Base-by-base conservation (phyloP, 2,329 filamentous ascomycete genomes). In the Tetracladium maxilliforme region DNA sequence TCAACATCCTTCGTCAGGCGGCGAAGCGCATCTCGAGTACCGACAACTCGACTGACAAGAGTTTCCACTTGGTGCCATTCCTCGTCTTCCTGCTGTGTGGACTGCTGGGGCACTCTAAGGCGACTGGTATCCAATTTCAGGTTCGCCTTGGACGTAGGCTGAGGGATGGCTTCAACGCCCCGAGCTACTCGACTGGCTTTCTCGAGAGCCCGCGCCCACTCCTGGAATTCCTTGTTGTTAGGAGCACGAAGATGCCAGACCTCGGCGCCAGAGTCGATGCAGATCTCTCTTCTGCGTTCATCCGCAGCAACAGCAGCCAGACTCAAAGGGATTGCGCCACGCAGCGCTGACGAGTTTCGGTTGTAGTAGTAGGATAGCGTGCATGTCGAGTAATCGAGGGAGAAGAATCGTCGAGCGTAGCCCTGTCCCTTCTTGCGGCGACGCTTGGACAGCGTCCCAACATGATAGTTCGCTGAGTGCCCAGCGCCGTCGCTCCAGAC, bases 341-440 rank as follows among this genome's bases (percentile, higher is more conserved):
- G 72, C 21, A 98, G 60, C 2, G 87, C 84, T 6, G 87, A 92
- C 5, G 87, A 93, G 44, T 92, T 87, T 22, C 83, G 77, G 47
- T 87, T 90, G 45, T 92, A 81, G 47, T 94, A 98, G 55, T 98
- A 98, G 1, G 90, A 95, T 16, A 98, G 58, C 0, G 90, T 95
- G 33, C 81, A 92, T 1, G 87, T 86, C 4, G 79, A 84, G 45
- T 86, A 95, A 48, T 98, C 90, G 27, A 98, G 62, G 1, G 87
- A 94, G 53, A 98, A 98, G 61, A 90, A 98, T 19, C 90, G 71
- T 29, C 82, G 70, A 6, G 90, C 90, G 49, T 84, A 92, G 21
- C 87, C 87, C 49, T 95, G 90, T 22, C 86, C 84, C 54, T 81
- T 77, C 65, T 94, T 95, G 30, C 90, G 71, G 36, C 86, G 70